These are phyloP conservation scores for Penicillium lividum DNA, from an alignment of 495 filamentous ascomycete species.

Conservation along the genomic window DNA sequence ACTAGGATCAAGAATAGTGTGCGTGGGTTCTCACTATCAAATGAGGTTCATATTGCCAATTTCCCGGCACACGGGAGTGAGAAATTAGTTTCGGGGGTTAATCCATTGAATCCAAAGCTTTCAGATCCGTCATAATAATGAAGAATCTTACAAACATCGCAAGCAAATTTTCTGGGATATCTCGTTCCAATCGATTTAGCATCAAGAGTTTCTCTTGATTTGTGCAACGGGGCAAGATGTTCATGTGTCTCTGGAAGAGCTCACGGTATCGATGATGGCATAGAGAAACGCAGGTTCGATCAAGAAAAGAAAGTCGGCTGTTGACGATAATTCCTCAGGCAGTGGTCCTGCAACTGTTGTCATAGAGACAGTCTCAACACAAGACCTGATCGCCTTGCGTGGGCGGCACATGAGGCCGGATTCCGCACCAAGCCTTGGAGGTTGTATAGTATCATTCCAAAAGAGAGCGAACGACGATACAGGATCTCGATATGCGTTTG, in stretches of 20 bases:
- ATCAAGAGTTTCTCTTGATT: conserved; percentile 9
- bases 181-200: conserved; percentile 16
- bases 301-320: conserved; percentile 7
- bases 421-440: too few species aligned
- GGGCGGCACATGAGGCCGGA: too few species aligned
- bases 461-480: too few species aligned
- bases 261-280: conserved; percentile 14
- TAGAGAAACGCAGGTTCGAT: conserved; percentile 12
- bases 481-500: too few species aligned
- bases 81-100: not conserved
- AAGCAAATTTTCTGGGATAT: conserved; percentile 19
- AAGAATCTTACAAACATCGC: conserved; percentile 17
- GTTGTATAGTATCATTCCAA: too few species aligned
- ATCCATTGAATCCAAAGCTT: conserved; percentile 12
- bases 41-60: too few species aligned
- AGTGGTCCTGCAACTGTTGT: too few species aligned
- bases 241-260: conserved; percentile 1
- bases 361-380: too few species aligned
- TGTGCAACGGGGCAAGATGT: not conserved
- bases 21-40: too few species aligned
- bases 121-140: conserved; percentile 22
- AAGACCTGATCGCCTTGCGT: too few species aligned
- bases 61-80: not conserved
- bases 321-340: not conserved
- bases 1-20: too few species aligned